Percentiles rank a stretch among this genome's conserved stretches.
Conservation (phyloP, 164 flowering plant species). For the Annona squamosa region DNA sequence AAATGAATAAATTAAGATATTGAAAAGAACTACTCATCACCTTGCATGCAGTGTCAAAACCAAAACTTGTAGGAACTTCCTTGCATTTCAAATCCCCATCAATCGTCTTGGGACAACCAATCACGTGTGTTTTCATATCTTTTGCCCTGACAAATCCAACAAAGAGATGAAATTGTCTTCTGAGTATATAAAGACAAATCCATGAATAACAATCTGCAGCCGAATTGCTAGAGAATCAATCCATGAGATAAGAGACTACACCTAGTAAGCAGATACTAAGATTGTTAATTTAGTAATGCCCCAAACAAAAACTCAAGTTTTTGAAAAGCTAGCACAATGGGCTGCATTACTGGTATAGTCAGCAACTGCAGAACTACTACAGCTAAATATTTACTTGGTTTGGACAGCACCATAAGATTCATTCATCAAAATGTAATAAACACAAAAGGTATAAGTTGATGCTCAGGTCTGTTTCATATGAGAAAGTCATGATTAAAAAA, state of each 20-base stretch:
- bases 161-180: slow-evolving; percentile 1
- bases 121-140: slow-evolving; percentile 62
- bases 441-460: not conserved
- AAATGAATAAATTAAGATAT: not conserved
- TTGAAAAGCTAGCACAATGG: not conserved
- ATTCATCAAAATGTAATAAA: not conserved
- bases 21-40: slow-evolving; percentile 22
- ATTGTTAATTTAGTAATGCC: not conserved
- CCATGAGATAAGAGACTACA: not conserved
- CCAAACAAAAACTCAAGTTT: not conserved
- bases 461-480: not conserved
- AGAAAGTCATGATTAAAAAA: too few species aligned
- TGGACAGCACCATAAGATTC: not conserved
- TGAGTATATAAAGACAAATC: not conserved
- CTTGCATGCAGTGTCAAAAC: slow-evolving; percentile 98
- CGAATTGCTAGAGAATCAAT: not conserved
- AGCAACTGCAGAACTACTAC: too few species aligned
- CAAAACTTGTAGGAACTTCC: slow-evolving; percentile 96
- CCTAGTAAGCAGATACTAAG: not conserved
- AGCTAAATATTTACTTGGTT: too few species aligned
- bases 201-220: not conserved
- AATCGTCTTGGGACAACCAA: slow-evolving; percentile 95
- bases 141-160: slow-evolving; percentile 41
- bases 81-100: slow-evolving; percentile 94
- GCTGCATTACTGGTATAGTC: too few species aligned